A percentile compares a stretch with the other conserved stretches of the same genome.
Conservation (phyloP, 176 grass and related monocot species). For the Stipa capillata region DNA sequence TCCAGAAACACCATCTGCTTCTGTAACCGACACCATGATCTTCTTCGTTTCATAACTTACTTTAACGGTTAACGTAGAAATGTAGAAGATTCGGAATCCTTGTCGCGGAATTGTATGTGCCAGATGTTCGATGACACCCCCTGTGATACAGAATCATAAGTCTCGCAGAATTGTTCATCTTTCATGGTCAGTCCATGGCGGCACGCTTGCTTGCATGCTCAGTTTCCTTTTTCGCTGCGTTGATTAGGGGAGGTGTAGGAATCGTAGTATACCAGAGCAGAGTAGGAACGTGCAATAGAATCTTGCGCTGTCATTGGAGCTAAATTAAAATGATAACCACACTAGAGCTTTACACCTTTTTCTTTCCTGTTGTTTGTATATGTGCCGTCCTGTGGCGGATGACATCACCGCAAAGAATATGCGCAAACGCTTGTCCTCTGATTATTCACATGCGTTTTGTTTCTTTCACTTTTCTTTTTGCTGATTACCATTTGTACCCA, state of each 20-base stretch:
- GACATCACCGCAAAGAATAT: constrained; percentile 32
- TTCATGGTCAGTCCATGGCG: background rate
- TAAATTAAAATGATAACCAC: background rate
- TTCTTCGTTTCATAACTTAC: background rate
- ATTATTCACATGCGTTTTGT: constrained; percentile 7
- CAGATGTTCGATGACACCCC: no score
- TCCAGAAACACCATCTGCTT: background rate
- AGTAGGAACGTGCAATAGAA: background rate
- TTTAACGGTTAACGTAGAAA: background rate
- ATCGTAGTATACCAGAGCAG: no score
- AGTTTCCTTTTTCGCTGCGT: background rate
- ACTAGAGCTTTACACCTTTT: no score
- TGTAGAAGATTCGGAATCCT: background rate
- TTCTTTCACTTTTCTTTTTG: constrained; percentile 6
- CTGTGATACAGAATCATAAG: background rate
- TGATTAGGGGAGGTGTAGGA: background rate
- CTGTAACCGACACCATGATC: background rate
- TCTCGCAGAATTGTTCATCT: background rate
- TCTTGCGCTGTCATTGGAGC: constrained; percentile 7
- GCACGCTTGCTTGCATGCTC: background rate
- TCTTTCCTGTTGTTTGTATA: constrained; percentile 12
- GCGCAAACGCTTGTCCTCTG: background rate
- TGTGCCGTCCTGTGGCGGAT: background rate
- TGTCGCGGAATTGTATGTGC: no score
- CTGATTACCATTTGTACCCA: background rate